phyloP scores from a whole-genome alignment of 495 filamentous ascomycete genomes.

The Cenococcum geophilum region DNA sequence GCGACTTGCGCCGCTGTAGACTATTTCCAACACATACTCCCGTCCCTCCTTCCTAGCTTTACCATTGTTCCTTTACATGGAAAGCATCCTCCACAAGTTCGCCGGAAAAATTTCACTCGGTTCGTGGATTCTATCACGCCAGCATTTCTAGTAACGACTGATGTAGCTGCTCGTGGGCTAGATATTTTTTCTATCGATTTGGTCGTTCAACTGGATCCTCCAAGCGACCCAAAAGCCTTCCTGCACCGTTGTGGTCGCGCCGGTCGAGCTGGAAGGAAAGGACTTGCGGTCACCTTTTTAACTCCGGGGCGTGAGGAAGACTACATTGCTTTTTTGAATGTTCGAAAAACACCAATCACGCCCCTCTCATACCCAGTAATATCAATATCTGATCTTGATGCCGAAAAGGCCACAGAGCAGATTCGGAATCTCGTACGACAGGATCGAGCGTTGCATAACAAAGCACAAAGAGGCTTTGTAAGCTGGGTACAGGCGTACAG shows the following conservation, averaged over 20 bases:
- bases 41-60: constrained; percentile 56
- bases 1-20: constrained; percentile 95
- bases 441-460: constrained; percentile 82
- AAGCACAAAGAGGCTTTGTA: constrained; percentile 84
- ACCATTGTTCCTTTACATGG: constrained; percentile 77
- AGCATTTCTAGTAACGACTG: constrained; percentile 77
- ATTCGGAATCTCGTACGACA: constrained; percentile 57
- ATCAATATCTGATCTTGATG: constrained; percentile 51
- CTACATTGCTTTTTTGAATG: constrained; percentile 78
- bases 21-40: constrained; percentile 75
- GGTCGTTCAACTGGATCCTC: constrained; percentile 87
- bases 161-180: constrained; percentile 78
- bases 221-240: constrained; percentile 88
- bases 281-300: constrained; percentile 77
- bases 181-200: constrained; percentile 95
- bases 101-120: constrained; percentile 71
- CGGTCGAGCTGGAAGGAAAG: constrained; percentile 78
- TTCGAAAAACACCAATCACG: constrained; percentile 81
- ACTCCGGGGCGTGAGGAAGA: constrained; percentile 79
- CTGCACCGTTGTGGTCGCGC: constrained; percentile 92
- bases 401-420: constrained; percentile 43
- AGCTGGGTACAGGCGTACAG: constrained; percentile 86
- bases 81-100: constrained; percentile 72
- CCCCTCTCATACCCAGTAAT: constrained; percentile 49
- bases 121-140: constrained; percentile 64